Base-by-base conservation (phyloP, 768 basidiomycete species). In the Psilocybe azurescens region DNA sequence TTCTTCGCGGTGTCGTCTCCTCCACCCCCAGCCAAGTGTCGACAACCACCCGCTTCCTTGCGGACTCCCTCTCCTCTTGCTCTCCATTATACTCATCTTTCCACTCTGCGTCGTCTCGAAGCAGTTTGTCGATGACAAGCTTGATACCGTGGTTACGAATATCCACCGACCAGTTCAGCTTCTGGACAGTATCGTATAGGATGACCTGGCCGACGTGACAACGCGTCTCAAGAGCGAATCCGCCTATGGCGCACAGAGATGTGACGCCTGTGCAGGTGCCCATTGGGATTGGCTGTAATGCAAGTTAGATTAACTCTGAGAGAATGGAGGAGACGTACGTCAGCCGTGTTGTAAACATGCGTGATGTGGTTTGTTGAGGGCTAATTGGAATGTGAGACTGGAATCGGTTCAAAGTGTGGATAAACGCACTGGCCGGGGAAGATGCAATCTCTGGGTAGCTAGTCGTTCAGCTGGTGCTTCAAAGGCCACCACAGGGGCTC, bases 271-370 rank as follows among this genome's bases (percentile, higher is more conserved):
- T 95, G 69, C 94, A 95, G 0, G 82, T 82, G 1, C 92, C 93
- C 86, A 92, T 91, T 3, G 96, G 86, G 36, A 98, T 93, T 0
- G 96, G 96, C 80, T 83, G 47, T n/a, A n/a, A 5, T 29, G 14
- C n/a, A 46, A 14, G 41, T 14, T 55, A 62, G 49, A 61, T 38
- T 18, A 49, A 63, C 16, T 47, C 32, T 20, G 3, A 33, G 6
- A 14, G 5, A 28, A 56, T 49, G 18, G 33, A 14, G 13, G 44
- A 60, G 9, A 72, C 81, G 58, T 64, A 83, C 82, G 56, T 99
- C 97, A 20, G 90, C 95, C 1, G 91, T 98, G 71, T 98, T 91
- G 69, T 92, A 97, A 7, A 98, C 81, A 69, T 98, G 94, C 0
- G 90, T 95, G 46, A 97, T 80, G 64, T 93, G 91, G 3, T 88